Evolutionary conservation across 2,329 filamentous ascomycete genomes (phyloP).

Genomic region (Pseudogymnoascus sp.): DNA sequence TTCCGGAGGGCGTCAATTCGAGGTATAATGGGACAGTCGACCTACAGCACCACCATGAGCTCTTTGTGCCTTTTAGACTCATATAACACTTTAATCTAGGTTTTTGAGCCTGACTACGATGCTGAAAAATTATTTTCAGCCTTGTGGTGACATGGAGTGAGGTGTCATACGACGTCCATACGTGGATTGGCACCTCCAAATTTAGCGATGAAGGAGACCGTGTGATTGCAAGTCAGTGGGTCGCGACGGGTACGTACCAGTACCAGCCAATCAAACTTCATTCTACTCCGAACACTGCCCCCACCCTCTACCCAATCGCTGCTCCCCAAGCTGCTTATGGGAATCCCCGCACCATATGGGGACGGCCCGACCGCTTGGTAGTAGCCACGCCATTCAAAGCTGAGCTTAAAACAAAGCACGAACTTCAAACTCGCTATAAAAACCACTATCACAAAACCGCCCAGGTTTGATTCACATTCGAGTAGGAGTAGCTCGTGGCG

Average conservation of each 20-base stretch:
- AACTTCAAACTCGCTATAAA: background rate
- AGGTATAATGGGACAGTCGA: too few relatives aligned
- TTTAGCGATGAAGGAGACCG: background rate
- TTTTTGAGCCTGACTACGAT: constrained; percentile 19
- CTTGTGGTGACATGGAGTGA: too few relatives aligned
- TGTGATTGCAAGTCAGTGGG: too few relatives aligned
- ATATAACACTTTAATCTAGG: constrained; percentile 12
- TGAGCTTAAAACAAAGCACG: background rate
- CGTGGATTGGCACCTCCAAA: constrained; percentile 15
- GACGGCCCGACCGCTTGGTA: background rate
- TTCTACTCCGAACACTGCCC: background rate
- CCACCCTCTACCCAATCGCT: background rate
- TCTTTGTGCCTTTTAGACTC: too few relatives aligned
- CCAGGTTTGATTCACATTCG: background rate
- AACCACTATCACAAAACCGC: background rate
- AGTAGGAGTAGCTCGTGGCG: background rate
- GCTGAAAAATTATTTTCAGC: too few relatives aligned
- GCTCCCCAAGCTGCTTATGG: background rate
- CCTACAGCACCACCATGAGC: too few relatives aligned
- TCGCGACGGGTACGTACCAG: too few relatives aligned
- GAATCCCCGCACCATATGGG: background rate
- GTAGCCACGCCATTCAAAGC: background rate
- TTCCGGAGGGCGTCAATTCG: too few relatives aligned
- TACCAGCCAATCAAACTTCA: constrained; percentile 6
- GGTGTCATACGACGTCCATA: constrained; percentile 9